phyloP scores from a whole-genome alignment of 2,329 filamentous ascomycete genomes.

The Trichophyton benhamiae region DNA sequence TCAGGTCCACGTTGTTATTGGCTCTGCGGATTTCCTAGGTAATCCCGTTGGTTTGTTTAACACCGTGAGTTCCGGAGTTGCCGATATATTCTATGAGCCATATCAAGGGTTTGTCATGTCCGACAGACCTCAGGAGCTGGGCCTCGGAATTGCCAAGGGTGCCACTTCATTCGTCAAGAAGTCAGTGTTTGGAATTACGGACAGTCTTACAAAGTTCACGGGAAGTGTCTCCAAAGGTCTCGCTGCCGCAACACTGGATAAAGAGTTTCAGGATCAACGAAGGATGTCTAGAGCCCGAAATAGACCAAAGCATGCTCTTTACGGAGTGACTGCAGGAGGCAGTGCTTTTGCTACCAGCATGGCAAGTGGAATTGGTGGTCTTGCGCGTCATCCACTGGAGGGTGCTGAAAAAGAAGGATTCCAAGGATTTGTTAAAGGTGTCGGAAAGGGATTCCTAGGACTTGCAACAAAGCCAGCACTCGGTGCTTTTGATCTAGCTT shows the following conservation, averaged over 20 bases:
- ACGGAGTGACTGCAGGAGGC: constrained; percentile 87
- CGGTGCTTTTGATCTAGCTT: constrained; percentile 90
- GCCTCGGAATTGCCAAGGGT: constrained; percentile 88
- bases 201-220: constrained; percentile 95
- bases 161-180: constrained; percentile 98
- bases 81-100: constrained; percentile 97
- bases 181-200: constrained; percentile 91
- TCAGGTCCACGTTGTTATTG: constrained; percentile 93
- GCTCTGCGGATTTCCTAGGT: constrained; percentile 91
- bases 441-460: constrained; percentile 87
- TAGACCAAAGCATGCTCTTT: constrained; percentile 89
- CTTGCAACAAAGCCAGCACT: constrained; percentile 96
- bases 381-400: constrained; percentile 86
- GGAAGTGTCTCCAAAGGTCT: constrained; percentile 95
- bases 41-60: constrained; percentile 98
- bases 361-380: constrained; percentile 82
- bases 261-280: constrained; percentile 93
- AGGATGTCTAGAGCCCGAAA: constrained; percentile 89
- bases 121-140: constrained; percentile 87
- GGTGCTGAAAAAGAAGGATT: constrained; percentile 93
- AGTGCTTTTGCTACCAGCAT: constrained; percentile 90
- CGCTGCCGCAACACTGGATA: constrained; percentile 88
- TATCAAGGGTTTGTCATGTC: constrained; percentile 97
- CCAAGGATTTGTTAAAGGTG: constrained; percentile 90
- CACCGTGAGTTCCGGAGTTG: constrained; percentile 92